A percentile compares a stretch with the other conserved stretches of the same genome.
Evolutionary conservation across 2,329 filamentous ascomycete species (phyloP).

Genomic region (Trichophyton benhamiae): DNA sequence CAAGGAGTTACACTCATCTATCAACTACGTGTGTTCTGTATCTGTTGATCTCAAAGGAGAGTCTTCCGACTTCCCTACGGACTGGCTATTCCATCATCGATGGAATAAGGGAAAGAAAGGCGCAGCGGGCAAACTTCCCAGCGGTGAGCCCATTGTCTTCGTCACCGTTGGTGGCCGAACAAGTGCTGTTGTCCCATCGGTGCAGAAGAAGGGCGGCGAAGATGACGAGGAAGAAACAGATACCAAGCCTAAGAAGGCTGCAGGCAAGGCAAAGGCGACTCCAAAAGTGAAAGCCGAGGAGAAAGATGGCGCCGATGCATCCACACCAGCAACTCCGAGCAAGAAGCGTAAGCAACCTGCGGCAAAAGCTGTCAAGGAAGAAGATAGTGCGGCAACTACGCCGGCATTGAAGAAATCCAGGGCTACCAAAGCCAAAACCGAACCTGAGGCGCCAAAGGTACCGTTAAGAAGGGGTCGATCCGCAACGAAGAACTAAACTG

Average conservation of each 20-base stretch:
- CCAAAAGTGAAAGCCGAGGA: constrained; percentile 5
- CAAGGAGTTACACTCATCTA: constrained; percentile 55
- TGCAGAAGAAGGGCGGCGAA: constrained; percentile 69
- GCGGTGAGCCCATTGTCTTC: constrained; percentile 72
- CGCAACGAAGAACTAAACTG: constrained; percentile 6
- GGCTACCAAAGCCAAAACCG: background rate
- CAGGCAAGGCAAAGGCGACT: background rate
- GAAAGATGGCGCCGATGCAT: background rate
- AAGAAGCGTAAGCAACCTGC: constrained; percentile 7
- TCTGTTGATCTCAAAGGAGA: constrained; percentile 71
- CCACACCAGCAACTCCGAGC: background rate
- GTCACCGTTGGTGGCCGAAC: constrained; percentile 84
- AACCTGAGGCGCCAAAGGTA: background rate
- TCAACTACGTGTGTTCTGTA: constrained; percentile 66
- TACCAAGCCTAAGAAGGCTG: background rate
- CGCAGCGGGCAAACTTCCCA: constrained; percentile 56
- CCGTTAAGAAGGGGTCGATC: constrained; percentile 12
- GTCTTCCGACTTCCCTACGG: constrained; percentile 67
- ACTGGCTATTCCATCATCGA: constrained; percentile 79
- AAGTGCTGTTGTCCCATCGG: constrained; percentile 70
- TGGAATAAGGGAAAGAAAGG: constrained; percentile 83
- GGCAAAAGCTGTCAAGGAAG: background rate
- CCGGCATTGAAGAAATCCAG: background rate
- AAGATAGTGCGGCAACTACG: background rate
- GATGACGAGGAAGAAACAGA: constrained; percentile 41